phyloP scores from a whole-genome alignment of 352 stramenopile genomes.

The Globisporangium viniferum region DNA sequence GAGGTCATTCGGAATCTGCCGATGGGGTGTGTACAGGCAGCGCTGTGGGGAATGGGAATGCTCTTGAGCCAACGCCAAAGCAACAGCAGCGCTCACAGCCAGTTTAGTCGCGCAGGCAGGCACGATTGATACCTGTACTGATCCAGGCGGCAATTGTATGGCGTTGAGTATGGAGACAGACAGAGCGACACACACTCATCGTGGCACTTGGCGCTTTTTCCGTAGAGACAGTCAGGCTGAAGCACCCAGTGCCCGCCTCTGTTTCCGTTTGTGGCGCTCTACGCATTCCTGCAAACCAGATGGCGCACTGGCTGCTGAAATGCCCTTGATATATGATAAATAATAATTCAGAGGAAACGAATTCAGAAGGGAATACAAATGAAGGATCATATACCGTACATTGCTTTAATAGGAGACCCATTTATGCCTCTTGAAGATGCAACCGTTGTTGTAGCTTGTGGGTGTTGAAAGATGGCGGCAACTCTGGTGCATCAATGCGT shows the following conservation, averaged over 20 bases:
- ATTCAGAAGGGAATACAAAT: not conserved
- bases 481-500: slow-evolving; percentile 4
- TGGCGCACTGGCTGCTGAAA: slow-evolving; percentile 5
- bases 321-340: not conserved
- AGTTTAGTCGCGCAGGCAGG: not conserved
- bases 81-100: not conserved
- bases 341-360: not conserved
- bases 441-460: not conserved
- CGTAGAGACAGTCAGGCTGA: slow-evolving; percentile 1
- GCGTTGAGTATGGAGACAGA: not conserved
- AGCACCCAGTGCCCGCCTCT: not conserved
- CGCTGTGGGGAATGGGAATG: slow-evolving; percentile 5
- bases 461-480: not conserved
- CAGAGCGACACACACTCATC: not conserved
- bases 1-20: slow-evolving; percentile 4
- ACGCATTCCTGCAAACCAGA: not conserved
- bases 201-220: not conserved
- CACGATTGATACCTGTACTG: not conserved
- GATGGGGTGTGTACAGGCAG: not conserved
- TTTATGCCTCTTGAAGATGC: not conserved
- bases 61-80: not conserved
- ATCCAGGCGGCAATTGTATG: not conserved
- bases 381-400: not conserved
- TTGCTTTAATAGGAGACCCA: not conserved
- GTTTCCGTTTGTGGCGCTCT: not conserved